Evolutionary conservation across 371 early-diverging fungal genomes (phyloP).

Genomic region (Massospora cicadina): DNA sequence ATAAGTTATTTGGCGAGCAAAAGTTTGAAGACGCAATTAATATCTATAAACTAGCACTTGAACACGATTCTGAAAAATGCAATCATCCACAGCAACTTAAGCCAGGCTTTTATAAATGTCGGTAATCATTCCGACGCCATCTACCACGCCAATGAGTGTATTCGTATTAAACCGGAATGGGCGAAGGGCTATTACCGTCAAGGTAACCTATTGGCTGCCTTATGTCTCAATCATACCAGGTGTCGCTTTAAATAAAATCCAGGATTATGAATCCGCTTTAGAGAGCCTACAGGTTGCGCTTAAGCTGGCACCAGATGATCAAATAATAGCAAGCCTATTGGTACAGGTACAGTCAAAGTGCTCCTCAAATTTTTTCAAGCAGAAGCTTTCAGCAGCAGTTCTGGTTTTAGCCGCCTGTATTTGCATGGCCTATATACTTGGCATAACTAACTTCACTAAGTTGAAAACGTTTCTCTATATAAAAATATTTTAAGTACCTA

Average conservation of each 20-base stretch:
- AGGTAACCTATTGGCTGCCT: slow-evolving; percentile 9
- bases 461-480: background rate
- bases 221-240: background rate
- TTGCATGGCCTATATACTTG: background rate
- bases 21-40: background rate
- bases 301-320: background rate
- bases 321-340: background rate
- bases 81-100: slow-evolving; percentile 5
- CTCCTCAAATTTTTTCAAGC: background rate
- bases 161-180: slow-evolving; percentile 12
- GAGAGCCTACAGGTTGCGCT: background rate
- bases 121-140: slow-evolving; percentile 11
- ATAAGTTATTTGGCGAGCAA: slow-evolving; percentile 1
- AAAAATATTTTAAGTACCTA: background rate
- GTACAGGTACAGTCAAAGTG: background rate
- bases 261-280: background rate
- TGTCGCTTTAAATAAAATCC: background rate
- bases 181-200: slow-evolving; percentile 14
- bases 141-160: slow-evolving; percentile 12
- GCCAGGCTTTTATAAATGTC: background rate
- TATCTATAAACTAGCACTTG: background rate
- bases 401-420: background rate
- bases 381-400: background rate
- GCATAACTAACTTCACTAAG: background rate
- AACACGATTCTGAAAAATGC: background rate